Evolutionary conservation across 2,329 filamentous ascomycete species (phyloP), one percentile per base, ranked within the genome.

Genomic region (Bipolaris zeicola): DNA sequence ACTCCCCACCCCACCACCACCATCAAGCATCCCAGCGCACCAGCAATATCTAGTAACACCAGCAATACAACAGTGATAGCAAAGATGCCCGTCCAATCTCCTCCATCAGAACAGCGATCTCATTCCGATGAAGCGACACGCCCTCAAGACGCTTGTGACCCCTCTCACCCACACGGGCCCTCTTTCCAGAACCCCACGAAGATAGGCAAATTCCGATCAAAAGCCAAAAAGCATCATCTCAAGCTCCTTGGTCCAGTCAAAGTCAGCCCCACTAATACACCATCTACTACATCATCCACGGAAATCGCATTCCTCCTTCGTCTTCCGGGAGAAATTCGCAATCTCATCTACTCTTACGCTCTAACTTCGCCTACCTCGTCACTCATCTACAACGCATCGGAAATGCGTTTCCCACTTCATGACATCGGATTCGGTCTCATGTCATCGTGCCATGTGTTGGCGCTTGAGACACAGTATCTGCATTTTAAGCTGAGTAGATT

Each of bases 281-380:
- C 8, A 28, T 28, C 26, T 34, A 14, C 33, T 6, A 24, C 28
- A 10, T 34, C n/a, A 33, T 20, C 36, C 2, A 51, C 43, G n/a
- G 26, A n/a, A 8, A 36, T 16, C 24, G 60, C 58, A 3, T 52
- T 50, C 10, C 50, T 64, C 20, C 54, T 65, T 13, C 10, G 37
- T 10, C 58, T 67, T 13, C 61, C 61, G 1, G 44, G 51, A 37
- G 64, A 67, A 31, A 33, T 67, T 14, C 55, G 61, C 31, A 36
- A 36, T 39, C 45, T 57, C 24, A 64, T 65, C 26, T 65, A 52
- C n/a, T 6, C 26, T 4, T 44, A 58, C 22, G 57, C 63, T 2
- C 52, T 64, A 6, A 62, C 55, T 1, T 46, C 55, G 7, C 37
- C 53, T 2, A 54, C 41, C 16, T 28, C 43, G 6, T 20, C 2